Base-by-base conservation (phyloP, 1,139 yeast species). In the Saccharomyces uvarum region DNA sequence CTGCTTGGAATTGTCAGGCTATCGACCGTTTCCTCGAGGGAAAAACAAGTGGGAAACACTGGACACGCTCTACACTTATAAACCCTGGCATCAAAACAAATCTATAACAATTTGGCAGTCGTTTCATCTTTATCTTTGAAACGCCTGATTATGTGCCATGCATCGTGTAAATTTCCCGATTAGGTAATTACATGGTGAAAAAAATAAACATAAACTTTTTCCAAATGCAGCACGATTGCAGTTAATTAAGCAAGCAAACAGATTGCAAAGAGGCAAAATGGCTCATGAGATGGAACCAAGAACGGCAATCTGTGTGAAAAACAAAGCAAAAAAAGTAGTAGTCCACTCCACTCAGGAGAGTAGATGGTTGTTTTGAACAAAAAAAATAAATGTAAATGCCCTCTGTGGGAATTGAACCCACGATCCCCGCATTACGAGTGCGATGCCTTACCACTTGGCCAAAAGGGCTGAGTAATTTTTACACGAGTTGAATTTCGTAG, bases 391-490 rank as follows among this genome's bases (percentile, higher is more conserved):
- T 60, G 58, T 54, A 46, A 51, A 49, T 77, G 81, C 81, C 80
- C 70, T 75, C 80, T 77, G 77, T 75, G 80, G 80, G 81, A 76
- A 72, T 77, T 76, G 80, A 77, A 77, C 80, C 80, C 78, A 75
- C 75, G 80, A 75, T 77, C 81, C 79, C 80, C 79, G 81, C 81
- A 77, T 77, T 78, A 78, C 82, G 80, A 78, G 82, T 78, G 82
- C 81, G 80, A 78, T 79, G 82, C 82, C 80, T 78, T 78, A 77
- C 81, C 81, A 75, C 82, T 78, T 76, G 79, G 81, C 81, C 79
- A 78, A 77, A 77, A 75, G 72, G 80, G 80, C 69, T 46, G 28
- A 46, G 31, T n/a, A 46, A 46, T 38, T 38, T 38, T 19, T 38
- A 38, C 14, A 19, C 7, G 13, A 9, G 44, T 5, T 16, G 19